These are phyloP conservation scores for Penicillium nordicum DNA, from an alignment of 2,329 filamentous ascomycete genomes.

Conservation along the genomic window DNA sequence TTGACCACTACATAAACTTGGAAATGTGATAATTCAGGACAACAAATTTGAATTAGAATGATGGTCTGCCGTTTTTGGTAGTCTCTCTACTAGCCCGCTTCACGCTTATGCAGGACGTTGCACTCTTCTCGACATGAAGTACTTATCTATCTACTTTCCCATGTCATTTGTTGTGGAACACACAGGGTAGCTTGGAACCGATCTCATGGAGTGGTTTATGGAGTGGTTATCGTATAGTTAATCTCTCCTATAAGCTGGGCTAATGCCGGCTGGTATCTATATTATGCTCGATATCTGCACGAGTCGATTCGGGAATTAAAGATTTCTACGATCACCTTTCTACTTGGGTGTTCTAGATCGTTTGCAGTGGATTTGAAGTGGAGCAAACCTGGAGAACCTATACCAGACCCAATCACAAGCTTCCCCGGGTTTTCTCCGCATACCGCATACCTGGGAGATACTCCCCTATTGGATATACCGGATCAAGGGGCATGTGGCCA, in stretches of 20 bases:
- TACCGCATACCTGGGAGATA: background rate
- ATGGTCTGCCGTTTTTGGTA: background rate
- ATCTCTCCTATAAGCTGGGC: no score
- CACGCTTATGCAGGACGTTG: background rate
- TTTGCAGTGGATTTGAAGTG: slow-evolving; percentile 1
- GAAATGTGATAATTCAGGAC: no score
- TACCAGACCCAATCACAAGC: background rate
- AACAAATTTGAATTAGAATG: background rate
- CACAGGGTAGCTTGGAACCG: no score
- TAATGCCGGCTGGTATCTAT: no score
- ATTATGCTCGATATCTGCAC: no score
- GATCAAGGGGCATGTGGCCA: background rate
- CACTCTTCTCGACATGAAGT: background rate
- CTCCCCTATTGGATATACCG: background rate
- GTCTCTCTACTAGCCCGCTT: background rate
- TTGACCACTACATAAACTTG: no score
- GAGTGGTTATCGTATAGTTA: no score
- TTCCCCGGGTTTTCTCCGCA: slow-evolving; percentile 10
- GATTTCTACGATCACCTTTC: background rate
- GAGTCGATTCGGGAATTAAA: background rate
- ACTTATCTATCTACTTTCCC: background rate
- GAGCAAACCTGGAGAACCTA: background rate
- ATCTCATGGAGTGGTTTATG: no score
- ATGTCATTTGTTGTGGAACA: no score
- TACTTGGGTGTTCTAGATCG: background rate